phyloP scores from a whole-genome alignment of 202 grass and related monocot species.

The Panicum hallii region DNA sequence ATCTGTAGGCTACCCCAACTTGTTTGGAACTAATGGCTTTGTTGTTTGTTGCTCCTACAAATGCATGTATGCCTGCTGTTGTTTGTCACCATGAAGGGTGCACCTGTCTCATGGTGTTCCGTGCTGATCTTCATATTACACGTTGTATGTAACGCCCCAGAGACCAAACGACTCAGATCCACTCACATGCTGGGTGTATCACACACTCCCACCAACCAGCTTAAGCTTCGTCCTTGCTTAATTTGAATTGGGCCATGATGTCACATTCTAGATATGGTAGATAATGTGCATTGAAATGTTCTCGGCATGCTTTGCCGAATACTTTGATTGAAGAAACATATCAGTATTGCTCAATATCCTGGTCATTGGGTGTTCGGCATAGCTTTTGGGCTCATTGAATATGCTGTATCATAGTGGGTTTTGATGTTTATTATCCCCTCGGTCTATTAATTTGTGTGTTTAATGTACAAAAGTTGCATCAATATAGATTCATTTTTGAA shows the following conservation, averaged over 20 bases:
- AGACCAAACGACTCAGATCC: background rate
- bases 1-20: background rate
- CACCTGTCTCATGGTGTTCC: background rate
- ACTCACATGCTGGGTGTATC: background rate
- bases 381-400: slow-evolving; percentile 7
- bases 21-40: background rate
- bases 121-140: background rate
- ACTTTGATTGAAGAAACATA: background rate
- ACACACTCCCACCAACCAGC: background rate
- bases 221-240: background rate
- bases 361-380: background rate
- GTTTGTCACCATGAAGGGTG: background rate
- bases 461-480: background rate
- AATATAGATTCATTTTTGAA: background rate
- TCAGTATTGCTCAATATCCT: background rate
- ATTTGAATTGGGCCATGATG: background rate
- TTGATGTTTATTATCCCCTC: slow-evolving; percentile 1
- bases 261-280: background rate
- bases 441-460: background rate
- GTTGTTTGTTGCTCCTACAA: background rate
- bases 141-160: background rate
- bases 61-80: background rate
- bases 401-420: background rate
- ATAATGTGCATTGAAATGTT: background rate
- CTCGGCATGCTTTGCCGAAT: background rate